Evolutionary conservation across 148 eudicot species (phyloP).

Genomic region (Persicaria tinctoria): DNA sequence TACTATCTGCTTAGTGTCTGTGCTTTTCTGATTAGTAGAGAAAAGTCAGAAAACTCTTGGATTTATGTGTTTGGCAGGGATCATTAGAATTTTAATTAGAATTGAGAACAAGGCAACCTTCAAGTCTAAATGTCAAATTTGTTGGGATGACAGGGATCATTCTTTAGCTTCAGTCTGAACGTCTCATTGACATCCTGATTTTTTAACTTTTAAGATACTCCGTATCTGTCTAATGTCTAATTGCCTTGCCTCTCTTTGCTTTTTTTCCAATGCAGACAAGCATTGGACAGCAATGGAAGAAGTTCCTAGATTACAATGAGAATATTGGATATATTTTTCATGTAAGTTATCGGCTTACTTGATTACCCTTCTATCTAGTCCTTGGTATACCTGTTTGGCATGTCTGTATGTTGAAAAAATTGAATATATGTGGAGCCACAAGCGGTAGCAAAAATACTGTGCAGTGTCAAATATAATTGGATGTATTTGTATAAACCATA

Average conservation of each 20-base stretch:
- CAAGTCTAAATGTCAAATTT: neutral
- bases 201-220: neutral
- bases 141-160: neutral
- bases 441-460: neutral
- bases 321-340: conserved; percentile 70
- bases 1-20: too few relatives aligned
- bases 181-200: neutral
- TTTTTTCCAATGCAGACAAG: conserved; percentile 37
- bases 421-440: too few relatives aligned
- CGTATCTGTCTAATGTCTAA: neutral
- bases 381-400: neutral
- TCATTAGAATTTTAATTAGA: neutral
- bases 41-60: too few relatives aligned
- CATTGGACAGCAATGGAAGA: conserved; percentile 84
- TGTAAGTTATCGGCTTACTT: conserved; percentile 28
- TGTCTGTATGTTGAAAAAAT: neutral
- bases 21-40: too few relatives aligned
- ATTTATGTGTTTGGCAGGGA: neutral
- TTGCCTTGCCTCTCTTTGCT: neutral
- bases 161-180: neutral
- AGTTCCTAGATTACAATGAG: conserved; percentile 63
- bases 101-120: neutral
- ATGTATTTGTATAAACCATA: neutral
- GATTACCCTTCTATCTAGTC: neutral
- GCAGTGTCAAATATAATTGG: neutral